These are phyloP conservation scores for Cichorium intybus DNA, from an alignment of 140 eudicot species.

Conservation along the genomic window DNA sequence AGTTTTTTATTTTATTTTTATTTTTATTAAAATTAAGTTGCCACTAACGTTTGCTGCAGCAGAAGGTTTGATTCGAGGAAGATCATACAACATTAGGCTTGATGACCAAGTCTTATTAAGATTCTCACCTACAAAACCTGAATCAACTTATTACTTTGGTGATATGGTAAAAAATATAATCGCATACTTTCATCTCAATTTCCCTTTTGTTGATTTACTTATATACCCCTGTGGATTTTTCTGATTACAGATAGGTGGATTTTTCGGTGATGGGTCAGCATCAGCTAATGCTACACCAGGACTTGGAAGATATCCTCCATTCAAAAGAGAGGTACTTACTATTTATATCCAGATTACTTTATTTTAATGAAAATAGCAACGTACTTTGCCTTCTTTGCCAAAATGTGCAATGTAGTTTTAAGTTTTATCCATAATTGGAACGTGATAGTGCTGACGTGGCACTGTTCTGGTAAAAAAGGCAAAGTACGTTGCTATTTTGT, in stretches of 20 bases:
- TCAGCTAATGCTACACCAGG: conserved; percentile 82
- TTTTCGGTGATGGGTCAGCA: no score
- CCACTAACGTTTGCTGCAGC: conserved; percentile 79
- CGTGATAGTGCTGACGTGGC: no score
- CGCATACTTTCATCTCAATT: neutral
- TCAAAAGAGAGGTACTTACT: conserved; percentile 60
- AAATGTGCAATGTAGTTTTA: no score
- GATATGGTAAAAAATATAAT: conserved; percentile 63
- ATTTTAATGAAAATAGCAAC: no score
- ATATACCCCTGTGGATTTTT: neutral
- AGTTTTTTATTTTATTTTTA: no score
- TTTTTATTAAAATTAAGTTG: conserved; percentile 56
- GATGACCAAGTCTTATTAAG: conserved; percentile 94
- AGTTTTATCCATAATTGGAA: no score
- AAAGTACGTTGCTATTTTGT: no score
- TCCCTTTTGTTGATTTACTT: neutral
- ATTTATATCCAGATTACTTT: no score
- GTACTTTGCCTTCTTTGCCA: no score
- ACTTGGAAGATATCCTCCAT: conserved; percentile 74
- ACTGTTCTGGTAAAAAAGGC: no score
- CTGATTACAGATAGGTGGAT: conserved; percentile 83
- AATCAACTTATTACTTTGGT: conserved; percentile 86
- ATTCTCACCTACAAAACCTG: conserved; percentile 92
- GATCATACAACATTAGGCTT: conserved; percentile 94
- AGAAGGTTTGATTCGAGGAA: conserved; percentile 94